Conservation (phyloP, 805 yeast genomes). For the Candida insectalens region DNA sequence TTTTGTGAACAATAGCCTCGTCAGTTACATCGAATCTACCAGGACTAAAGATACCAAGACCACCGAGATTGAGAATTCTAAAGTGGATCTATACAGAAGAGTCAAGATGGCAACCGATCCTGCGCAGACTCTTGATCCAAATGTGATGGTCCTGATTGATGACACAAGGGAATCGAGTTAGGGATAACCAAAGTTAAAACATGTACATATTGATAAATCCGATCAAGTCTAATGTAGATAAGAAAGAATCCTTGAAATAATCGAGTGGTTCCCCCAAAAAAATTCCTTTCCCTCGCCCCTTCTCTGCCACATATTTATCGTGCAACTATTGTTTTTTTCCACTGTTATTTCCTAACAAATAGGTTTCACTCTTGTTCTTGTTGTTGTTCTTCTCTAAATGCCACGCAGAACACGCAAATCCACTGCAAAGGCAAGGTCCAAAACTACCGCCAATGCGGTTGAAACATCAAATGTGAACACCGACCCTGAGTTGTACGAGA, state of each 20-base stretch:
- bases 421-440: not conserved
- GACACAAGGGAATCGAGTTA: not conserved
- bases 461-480: too few species aligned
- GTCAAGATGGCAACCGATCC: slow-evolving; percentile 9
- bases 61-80: not conserved
- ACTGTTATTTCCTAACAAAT: too few species aligned
- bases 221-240: not conserved
- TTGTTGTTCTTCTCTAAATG: too few species aligned
- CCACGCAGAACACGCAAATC: not conserved
- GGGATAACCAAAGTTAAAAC: not conserved
- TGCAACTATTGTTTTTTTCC: too few species aligned
- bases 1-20: slow-evolving; percentile 1
- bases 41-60: not conserved
- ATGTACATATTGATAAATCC: not conserved
- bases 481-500: too few species aligned
- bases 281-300: too few species aligned
- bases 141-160: slow-evolving; percentile 2
- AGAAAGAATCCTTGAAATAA: not conserved
- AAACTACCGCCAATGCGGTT: not conserved
- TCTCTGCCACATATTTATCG: too few species aligned
- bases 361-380: too few species aligned
- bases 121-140: slow-evolving; percentile 6
- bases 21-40: not conserved
- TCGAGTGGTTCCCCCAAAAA: too few species aligned
- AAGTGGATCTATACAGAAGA: slow-evolving; percentile 4